Evolutionary conservation across 2,329 filamentous ascomycete genomes (phyloP).

Genomic region (Alternaria sp.): DNA sequence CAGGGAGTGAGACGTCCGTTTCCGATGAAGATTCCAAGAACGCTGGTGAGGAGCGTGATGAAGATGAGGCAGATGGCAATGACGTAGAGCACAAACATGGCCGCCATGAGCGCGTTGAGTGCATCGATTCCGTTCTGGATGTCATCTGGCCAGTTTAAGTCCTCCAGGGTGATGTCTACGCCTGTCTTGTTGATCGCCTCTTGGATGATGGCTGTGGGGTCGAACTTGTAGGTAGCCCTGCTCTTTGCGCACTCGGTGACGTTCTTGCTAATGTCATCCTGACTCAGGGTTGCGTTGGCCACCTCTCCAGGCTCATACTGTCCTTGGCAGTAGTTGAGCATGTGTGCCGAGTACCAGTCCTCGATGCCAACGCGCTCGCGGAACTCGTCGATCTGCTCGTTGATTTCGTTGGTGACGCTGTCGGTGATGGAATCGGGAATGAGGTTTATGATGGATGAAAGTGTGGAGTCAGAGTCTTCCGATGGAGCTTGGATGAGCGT

Average conservation of each 20-base stretch:
- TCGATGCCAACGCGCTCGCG: slow-evolving; percentile 60
- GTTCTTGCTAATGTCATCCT: slow-evolving; percentile 55
- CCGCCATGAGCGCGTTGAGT: slow-evolving; percentile 57
- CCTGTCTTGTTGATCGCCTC: slow-evolving; percentile 53
- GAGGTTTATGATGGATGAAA: slow-evolving; percentile 40
- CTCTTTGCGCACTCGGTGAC: slow-evolving; percentile 62
- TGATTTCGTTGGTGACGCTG: slow-evolving; percentile 36
- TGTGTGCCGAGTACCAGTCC: slow-evolving; percentile 67
- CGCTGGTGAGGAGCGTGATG: slow-evolving; percentile 55
- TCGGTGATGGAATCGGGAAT: slow-evolving; percentile 46
- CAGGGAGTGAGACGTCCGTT: slow-evolving; percentile 55
- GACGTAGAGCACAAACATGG: slow-evolving; percentile 65
- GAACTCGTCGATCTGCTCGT: slow-evolving; percentile 53
- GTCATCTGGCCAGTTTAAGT: slow-evolving; percentile 63
- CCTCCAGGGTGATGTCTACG: slow-evolving; percentile 56
- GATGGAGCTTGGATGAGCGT: slow-evolving; percentile 38
- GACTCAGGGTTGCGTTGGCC: slow-evolving; percentile 52
- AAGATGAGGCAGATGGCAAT: slow-evolving; percentile 62
- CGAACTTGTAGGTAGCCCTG: slow-evolving; percentile 63
- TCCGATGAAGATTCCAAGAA: slow-evolving; percentile 52
- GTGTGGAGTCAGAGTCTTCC: slow-evolving; percentile 30
- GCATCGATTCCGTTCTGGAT: slow-evolving; percentile 61
- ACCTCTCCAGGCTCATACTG: slow-evolving; percentile 53
- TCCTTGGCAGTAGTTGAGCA: slow-evolving; percentile 66
- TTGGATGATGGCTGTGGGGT: slow-evolving; percentile 59